Evolutionary conservation across 768 basidiomycete species (phyloP), one percentile per base, ranked within the genome.

Genomic region (Mycena rebaudengoi): DNA sequence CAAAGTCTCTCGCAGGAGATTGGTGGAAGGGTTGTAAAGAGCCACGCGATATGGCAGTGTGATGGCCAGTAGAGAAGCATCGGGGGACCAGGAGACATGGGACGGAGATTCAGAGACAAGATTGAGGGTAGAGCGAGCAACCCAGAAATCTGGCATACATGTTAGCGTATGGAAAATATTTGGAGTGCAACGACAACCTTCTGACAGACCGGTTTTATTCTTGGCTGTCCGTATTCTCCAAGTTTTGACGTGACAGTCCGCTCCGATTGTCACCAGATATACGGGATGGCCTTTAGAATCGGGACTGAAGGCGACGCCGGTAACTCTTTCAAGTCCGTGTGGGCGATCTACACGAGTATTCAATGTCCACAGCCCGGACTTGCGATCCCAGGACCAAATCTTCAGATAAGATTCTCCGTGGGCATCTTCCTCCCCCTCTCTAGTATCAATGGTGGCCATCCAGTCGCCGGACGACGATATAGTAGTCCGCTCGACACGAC

Each of bases 331-430:
- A 33, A 79, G 71, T 28, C 91, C 92, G 76, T 99, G 98, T 7
- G 97, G 96, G 28, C 87, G 84, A 73, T 97, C 94, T 63, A 98
- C 86, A 52, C 95, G 88, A 14, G 96, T 96, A 75, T 95, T 96
- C 70, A 99, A 83, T 71, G 79, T 80, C 90, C 90, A 94, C 46
- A 77, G 83, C 48, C 82, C 80, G 59, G 81, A 78, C 65, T 85
- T 88, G 41, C 78, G 80, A 71, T 90, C 87, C 94, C 95, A 97
- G 58, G 79, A 80, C 97, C 98, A 99, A 32, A 98, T 77, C 79
- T 99, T 99, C 57, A 99, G 83, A 73, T 91, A 91, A 29, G 90
- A 82, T 76, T 91, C 95, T 26, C 80, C 80, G 65, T 82, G 87
- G 76, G 88, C 88, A 13, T 79, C 81, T 23, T 86, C 87, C 41